Evolutionary conservation across 2,329 filamentous ascomycete genomes (phyloP).

Genomic region (Neofusicoccum parvum): DNA sequence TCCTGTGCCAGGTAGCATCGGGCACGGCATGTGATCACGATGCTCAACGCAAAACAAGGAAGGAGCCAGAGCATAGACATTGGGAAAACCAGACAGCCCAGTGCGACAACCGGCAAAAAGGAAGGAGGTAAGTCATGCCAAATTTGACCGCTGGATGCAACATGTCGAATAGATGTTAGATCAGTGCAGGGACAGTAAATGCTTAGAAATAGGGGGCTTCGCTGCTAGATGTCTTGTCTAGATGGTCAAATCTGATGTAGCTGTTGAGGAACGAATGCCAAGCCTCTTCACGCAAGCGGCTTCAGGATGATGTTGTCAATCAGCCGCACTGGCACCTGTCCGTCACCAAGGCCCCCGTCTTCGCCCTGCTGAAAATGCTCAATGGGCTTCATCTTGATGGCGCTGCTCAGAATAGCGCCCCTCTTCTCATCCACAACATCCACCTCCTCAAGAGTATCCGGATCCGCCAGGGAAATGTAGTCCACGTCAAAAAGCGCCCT

Average conservation of each 20-base stretch:
- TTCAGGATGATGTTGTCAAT: conserved; percentile 87
- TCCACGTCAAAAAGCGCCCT: conserved; percentile 80
- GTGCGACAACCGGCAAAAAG: neutral
- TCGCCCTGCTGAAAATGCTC: conserved; percentile 71
- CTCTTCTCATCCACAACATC: conserved; percentile 66
- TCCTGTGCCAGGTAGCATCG: neutral
- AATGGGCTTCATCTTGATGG: conserved; percentile 84
- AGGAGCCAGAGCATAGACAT: neutral
- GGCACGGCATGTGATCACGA: neutral
- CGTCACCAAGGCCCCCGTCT: conserved; percentile 69
- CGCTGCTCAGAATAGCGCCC: conserved; percentile 86
- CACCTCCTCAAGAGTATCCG: conserved; percentile 79
- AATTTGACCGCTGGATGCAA: neutral
- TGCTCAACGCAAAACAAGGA: neutral
- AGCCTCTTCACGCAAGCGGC: conserved; percentile 23
- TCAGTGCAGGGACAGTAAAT: neutral
- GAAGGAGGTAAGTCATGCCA: neutral
- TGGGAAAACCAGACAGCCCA: neutral
- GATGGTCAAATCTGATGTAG: too few species aligned
- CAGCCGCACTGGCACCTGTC: conserved; percentile 76
- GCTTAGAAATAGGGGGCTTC: neutral
- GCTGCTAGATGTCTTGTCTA: neutral
- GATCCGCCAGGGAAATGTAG: conserved; percentile 89
- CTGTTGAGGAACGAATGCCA: too few species aligned
- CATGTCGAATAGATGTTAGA: neutral